These are phyloP conservation scores for Cetradonia linearis DNA, from an alignment of 495 filamentous ascomycete genomes.

Conservation along the genomic window DNA sequence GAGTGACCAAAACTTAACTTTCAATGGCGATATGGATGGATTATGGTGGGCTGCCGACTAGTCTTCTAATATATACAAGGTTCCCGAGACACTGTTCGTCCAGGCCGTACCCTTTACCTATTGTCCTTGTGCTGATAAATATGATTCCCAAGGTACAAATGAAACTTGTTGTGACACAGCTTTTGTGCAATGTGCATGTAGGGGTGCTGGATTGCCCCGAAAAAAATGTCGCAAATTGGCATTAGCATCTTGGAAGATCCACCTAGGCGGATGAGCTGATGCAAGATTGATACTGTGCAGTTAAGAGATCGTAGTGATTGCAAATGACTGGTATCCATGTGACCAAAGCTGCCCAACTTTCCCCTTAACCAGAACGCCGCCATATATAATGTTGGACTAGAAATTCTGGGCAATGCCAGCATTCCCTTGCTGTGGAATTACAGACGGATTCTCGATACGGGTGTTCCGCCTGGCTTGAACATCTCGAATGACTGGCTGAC, in stretches of 20 bases:
- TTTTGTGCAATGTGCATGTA: conserved; percentile 13
- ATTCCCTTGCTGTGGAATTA: conserved; percentile 80
- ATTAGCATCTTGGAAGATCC: conserved; percentile 2
- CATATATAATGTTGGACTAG: conserved; percentile 31
- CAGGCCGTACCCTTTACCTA: background rate
- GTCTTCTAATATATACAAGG: conserved; percentile 6
- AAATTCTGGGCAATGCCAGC: conserved; percentile 99
- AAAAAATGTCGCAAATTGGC: background rate
- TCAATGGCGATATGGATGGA: background rate
- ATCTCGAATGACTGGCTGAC: conserved; percentile 83
- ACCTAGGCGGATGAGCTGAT: background rate
- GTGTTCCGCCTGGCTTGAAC: conserved; percentile 86
- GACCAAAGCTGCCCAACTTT: conserved; percentile 3
- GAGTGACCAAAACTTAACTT: background rate
- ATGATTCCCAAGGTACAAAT: background rate
- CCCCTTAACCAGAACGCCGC: conserved; percentile 11
- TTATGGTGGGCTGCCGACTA: conserved; percentile 5
- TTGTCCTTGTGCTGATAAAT: conserved; percentile 4
- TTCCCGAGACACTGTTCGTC: conserved; percentile 1
- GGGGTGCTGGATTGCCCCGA: background rate
- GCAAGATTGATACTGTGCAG: conserved; percentile 9
- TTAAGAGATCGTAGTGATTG: conserved; percentile 9
- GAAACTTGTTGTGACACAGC: background rate
- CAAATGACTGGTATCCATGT: conserved; percentile 13
- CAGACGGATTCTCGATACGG: conserved; percentile 76